These are phyloP conservation scores for Lodderomyces margitis DNA, from an alignment of 1,139 yeast genomes.

Conservation along the genomic window DNA sequence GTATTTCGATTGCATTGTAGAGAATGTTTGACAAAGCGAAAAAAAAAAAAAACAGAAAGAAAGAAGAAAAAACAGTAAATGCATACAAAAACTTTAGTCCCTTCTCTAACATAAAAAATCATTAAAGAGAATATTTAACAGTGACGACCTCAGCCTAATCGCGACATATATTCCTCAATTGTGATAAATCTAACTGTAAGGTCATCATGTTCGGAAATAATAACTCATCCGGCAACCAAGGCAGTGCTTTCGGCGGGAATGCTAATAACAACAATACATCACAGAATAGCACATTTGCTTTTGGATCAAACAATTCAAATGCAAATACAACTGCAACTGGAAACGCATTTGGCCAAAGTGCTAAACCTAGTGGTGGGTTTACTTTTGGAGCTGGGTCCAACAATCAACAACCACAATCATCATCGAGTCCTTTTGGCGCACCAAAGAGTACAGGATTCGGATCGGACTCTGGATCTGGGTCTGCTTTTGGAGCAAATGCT, in stretches of 20 bases:
- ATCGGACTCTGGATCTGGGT: background rate
- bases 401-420: constrained; percentile 4
- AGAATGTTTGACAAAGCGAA: background rate
- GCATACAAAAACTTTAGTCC: background rate
- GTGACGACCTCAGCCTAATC: too few relatives aligned
- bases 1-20: constrained; percentile 2
- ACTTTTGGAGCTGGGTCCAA: constrained; percentile 8
- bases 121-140: too few relatives aligned
- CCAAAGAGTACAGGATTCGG: constrained; percentile 3
- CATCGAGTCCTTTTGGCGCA: constrained; percentile 7
- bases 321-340: constrained; percentile 2
- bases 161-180: too few relatives aligned
- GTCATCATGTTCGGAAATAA: constrained; percentile 5
- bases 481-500: constrained; percentile 5
- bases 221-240: constrained; percentile 2
- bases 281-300: constrained; percentile 1
- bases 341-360: constrained; percentile 2
- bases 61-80: constrained; percentile 1
- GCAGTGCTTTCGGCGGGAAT: background rate
- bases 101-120: background rate
- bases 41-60: constrained; percentile 2
- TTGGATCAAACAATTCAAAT: constrained; percentile 4
- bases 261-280: constrained; percentile 1
- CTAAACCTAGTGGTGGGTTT: constrained; percentile 4
- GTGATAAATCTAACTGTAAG: background rate